Base-by-base conservation (phyloP, 2,329 filamentous ascomycete genomes). In the Fusarium nisikadoi region DNA sequence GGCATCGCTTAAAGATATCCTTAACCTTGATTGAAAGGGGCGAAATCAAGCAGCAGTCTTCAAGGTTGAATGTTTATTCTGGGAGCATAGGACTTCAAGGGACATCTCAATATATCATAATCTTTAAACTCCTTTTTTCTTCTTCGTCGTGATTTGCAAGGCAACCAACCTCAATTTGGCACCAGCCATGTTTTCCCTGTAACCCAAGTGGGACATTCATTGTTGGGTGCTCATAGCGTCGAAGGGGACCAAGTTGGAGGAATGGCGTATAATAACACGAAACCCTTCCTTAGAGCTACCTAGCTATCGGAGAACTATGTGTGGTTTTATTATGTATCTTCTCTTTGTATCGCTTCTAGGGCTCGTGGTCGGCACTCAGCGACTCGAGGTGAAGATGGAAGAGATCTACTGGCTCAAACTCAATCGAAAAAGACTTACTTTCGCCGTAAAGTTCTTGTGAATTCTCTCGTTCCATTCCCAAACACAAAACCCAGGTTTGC, bases 51-150 rank as follows among this genome's bases (percentile, higher is more conserved):
- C 20, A 10, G 16, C 23, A 20, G 7, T 9, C 10, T 12, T 1
- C 13, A 2, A 35, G 16, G 12, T 12, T 12, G n/a, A 11, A 8
- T n/a, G 3, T 19, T 1, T 17, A 27, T 20, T 25, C 8, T 41
- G 14, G 27, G 7, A 27, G 14, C 27, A 10, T 7, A 20, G 16
- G n/a, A 55, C 8, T 61, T 16, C 2, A 5, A n/a, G 20, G 33
- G 13, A 14, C 17, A 17, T 36, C 4, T 19, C 33, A 52, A 38
- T 52, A 27, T 4, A 38, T 52, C 8, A 27, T 12, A 8, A 12
- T 8, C 17, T 13, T 52, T 7, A 11, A 17, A 20, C 12, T 5
- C 2, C 5, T 1, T 27, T 8, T 1, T 27, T 8, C 1, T 3
- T 36, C 8, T 36, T 16, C 33, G 6, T 9, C 13, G 6, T 19